phyloP scores from a whole-genome alignment of 106 monocot species.

The Triglochin maritima region DNA sequence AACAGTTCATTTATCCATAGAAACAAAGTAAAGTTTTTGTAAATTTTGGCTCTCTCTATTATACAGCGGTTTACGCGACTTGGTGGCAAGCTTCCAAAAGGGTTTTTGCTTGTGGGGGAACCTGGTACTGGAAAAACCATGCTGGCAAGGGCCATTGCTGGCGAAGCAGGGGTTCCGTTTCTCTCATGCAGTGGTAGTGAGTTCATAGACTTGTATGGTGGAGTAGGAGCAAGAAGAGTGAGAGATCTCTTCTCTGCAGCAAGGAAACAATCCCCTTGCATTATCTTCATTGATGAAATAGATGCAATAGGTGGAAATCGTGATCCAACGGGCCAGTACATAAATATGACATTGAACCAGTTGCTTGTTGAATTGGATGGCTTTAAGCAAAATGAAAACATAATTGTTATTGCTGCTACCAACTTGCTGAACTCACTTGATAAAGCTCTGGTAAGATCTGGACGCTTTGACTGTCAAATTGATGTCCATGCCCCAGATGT shows the following conservation, averaged over 20 bases:
- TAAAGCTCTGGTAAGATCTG: slow-evolving; percentile 91
- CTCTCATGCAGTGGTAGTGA: slow-evolving; percentile 99
- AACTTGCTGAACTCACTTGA: slow-evolving; percentile 96
- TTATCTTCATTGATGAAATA: slow-evolving; percentile 97
- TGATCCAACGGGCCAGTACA: slow-evolving; percentile 98
- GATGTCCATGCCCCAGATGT: slow-evolving; percentile 98
- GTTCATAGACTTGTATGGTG: slow-evolving; percentile 99
- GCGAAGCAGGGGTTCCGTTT: slow-evolving; percentile 98
- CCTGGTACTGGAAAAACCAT: slow-evolving; percentile 99
- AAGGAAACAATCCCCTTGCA: slow-evolving; percentile 92
- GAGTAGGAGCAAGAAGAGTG: slow-evolving; percentile 91
- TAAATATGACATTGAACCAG: slow-evolving; percentile 99
- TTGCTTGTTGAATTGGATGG: slow-evolving; percentile 97
- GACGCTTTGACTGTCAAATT: slow-evolving; percentile 95
- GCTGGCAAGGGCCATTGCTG: slow-evolving; percentile 97
- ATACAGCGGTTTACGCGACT: slow-evolving; percentile 84
- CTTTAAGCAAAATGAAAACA: slow-evolving; percentile 98
- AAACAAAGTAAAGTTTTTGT: too few species aligned
- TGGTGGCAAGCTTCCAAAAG: slow-evolving; percentile 96
- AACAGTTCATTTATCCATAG: too few species aligned
- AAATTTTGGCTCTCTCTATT: too few species aligned
- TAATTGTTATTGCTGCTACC: slow-evolving; percentile 97
- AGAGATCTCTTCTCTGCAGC: slow-evolving; percentile 90
- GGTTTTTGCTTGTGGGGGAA: slow-evolving; percentile 89
- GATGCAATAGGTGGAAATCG: slow-evolving; percentile 99